phyloP scores from a whole-genome alignment of 2,329 filamentous ascomycete species.

The Stemphylium beticola region DNA sequence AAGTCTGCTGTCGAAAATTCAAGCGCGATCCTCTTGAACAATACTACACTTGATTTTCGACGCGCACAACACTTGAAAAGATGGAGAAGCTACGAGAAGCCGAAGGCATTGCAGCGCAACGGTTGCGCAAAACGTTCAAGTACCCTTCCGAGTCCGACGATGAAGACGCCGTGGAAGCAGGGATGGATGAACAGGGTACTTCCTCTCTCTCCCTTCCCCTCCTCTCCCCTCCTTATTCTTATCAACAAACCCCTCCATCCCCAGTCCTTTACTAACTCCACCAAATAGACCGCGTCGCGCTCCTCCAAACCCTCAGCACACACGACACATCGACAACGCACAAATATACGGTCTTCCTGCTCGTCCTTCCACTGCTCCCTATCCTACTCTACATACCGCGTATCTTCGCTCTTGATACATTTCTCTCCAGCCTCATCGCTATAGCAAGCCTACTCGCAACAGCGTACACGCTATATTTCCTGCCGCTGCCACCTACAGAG shows the following conservation, averaged over 20 bases:
- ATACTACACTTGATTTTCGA: neutral
- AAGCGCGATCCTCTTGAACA: neutral
- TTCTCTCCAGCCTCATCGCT: constrained; percentile 61
- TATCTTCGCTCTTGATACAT: constrained; percentile 50
- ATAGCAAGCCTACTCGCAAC: constrained; percentile 69
- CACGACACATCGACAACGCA: constrained; percentile 48
- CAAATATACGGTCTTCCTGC: constrained; percentile 62
- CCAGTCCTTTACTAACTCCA: neutral
- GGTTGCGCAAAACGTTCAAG: constrained; percentile 77
- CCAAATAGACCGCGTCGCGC: constrained; percentile 36
- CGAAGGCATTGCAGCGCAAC: constrained; percentile 54
- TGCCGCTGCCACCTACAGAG: constrained; percentile 61
- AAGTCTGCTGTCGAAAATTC: neutral
- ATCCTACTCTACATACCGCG: constrained; percentile 62
- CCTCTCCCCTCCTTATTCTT: neutral
- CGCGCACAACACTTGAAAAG: neutral
- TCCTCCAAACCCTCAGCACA: constrained; percentile 39
- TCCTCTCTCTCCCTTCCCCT: neutral
- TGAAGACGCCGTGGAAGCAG: constrained; percentile 62
- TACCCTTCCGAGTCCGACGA: constrained; percentile 68
- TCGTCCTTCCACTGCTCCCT: constrained; percentile 65
- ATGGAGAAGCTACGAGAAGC: constrained; percentile 14
- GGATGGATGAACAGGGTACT: constrained; percentile 77
- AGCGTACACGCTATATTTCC: constrained; percentile 64
- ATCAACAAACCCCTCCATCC: neutral